Percentiles rank a stretch among this genome's conserved stretches.
Evolutionary conservation across 768 basidiomycete genomes (phyloP).

Genomic region (Fistulinella prunicolor): DNA sequence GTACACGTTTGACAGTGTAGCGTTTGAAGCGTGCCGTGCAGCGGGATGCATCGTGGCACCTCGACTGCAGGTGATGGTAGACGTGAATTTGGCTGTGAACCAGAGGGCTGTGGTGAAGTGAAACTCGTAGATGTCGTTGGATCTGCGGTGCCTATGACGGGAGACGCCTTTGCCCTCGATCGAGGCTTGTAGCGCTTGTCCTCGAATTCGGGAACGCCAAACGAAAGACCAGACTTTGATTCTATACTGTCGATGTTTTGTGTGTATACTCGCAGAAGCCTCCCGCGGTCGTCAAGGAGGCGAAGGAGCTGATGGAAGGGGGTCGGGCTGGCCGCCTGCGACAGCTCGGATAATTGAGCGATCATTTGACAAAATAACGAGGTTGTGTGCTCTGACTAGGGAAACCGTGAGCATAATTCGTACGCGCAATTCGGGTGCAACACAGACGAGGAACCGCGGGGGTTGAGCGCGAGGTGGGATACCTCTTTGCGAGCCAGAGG

Average conservation of each 20-base stretch:
- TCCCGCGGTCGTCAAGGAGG: constrained; percentile 68
- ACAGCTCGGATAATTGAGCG: constrained; percentile 71
- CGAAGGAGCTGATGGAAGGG: constrained; percentile 77
- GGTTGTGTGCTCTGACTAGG: constrained; percentile 70
- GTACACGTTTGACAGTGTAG: constrained; percentile 83
- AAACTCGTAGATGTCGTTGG: constrained; percentile 7
- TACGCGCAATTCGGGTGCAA: background rate
- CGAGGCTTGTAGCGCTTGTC: constrained; percentile 53
- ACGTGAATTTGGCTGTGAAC: constrained; percentile 32
- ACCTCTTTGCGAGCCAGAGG: constrained; percentile 2
- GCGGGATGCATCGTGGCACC: constrained; percentile 79
- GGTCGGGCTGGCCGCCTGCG: constrained; percentile 71
- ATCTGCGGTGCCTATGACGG: constrained; percentile 14
- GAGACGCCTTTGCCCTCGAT: constrained; percentile 41
- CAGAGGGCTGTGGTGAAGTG: constrained; percentile 15
- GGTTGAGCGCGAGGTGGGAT: background rate
- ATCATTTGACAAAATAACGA: constrained; percentile 88
- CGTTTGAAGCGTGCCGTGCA: constrained; percentile 81
- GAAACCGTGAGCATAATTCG: constrained; percentile 19
- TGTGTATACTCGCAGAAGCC: constrained; percentile 83
- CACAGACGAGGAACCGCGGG: background rate
- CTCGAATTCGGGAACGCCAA: constrained; percentile 75
- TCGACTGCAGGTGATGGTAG: constrained; percentile 52
- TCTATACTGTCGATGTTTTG: constrained; percentile 95
- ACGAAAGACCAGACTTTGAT: constrained; percentile 78